Conservation (phyloP, 1,284 basidiomycete genomes). For the Vanrija pseudolonga region DNA sequence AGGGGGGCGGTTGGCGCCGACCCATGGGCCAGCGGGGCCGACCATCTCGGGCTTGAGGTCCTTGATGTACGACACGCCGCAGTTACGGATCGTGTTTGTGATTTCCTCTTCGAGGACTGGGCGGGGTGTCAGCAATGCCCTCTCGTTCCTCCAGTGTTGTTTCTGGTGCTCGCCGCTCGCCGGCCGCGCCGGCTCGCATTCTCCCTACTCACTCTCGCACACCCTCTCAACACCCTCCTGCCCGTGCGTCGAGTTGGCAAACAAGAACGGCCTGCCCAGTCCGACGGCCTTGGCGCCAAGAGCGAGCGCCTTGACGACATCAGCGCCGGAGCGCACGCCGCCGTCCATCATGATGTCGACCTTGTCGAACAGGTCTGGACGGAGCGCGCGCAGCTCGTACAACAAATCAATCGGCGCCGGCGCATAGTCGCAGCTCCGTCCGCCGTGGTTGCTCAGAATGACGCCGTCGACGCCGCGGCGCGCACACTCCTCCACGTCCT, state of each 20-base stretch:
- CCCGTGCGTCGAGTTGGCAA: slow-evolving; percentile 55
- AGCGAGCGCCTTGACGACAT: slow-evolving; percentile 58
- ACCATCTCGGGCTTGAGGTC: slow-evolving; percentile 80
- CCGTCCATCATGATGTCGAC: slow-evolving; percentile 58
- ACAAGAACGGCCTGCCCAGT: slow-evolving; percentile 55
- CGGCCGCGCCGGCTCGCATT: too few species aligned
- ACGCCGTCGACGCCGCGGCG: slow-evolving; percentile 55
- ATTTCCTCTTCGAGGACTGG: slow-evolving; percentile 55
- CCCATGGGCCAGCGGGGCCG: slow-evolving; percentile 45
- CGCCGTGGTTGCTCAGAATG: slow-evolving; percentile 34
- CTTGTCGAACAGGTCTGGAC: slow-evolving; percentile 53
- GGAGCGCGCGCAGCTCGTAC: slow-evolving; percentile 51
- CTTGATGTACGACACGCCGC: slow-evolving; percentile 52
- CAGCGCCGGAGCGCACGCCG: slow-evolving; percentile 55
- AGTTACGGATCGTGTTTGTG: slow-evolving; percentile 53
- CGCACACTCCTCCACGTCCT: slow-evolving; percentile 54
- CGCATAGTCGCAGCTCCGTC: slow-evolving; percentile 47
- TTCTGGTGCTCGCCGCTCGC: too few species aligned
- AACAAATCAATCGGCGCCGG: slow-evolving; percentile 50
- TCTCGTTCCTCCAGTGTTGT: too few species aligned
- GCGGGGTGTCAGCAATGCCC: slow-evolving; percentile 8
- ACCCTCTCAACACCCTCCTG: slow-evolving; percentile 53
- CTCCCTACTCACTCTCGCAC: slow-evolving; percentile 50
- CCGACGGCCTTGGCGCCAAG: slow-evolving; percentile 59
- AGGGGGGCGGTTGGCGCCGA: slow-evolving; percentile 35